phyloP scores from a whole-genome alignment of 2,329 filamentous ascomycete genomes.

The Exophiala bonariae region DNA sequence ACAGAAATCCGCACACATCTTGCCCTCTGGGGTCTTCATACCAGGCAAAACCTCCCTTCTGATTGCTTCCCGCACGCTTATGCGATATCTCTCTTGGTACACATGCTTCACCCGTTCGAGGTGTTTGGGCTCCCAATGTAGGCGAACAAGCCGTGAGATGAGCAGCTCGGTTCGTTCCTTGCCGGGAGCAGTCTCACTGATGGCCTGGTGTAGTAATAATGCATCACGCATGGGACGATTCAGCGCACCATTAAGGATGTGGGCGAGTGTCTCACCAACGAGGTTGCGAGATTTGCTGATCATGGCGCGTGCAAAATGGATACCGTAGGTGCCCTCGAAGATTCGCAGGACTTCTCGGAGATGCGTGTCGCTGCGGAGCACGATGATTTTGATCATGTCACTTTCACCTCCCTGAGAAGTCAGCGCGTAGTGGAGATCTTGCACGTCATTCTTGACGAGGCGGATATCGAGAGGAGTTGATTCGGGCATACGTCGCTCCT shows the following conservation, averaged over 20 bases:
- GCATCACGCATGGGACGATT: constrained; percentile 93
- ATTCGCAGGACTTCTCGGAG: constrained; percentile 73
- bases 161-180: constrained; percentile 81
- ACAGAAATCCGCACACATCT: constrained; percentile 26
- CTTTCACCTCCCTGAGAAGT: constrained; percentile 81
- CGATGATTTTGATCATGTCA: constrained; percentile 81
- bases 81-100: constrained; percentile 74
- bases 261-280: constrained; percentile 89
- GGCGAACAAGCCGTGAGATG: constrained; percentile 80
- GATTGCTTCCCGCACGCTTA: constrained; percentile 74
- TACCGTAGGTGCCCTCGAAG: constrained; percentile 71
- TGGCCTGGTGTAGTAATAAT: constrained; percentile 84
- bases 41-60: constrained; percentile 69
- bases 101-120: constrained; percentile 76
- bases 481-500: constrained; percentile 82
- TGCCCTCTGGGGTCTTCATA: constrained; percentile 31
- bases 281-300: constrained; percentile 87
- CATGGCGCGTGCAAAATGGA: constrained; percentile 86
- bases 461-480: constrained; percentile 63
- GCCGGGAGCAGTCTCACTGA: constrained; percentile 69
- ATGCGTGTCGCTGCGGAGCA: constrained; percentile 78
- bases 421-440: constrained; percentile 68
- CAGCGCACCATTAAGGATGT: constrained; percentile 95
- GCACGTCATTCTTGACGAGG: constrained; percentile 70
- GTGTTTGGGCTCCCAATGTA: constrained; percentile 89